Conservation (phyloP, 345 rosid species). For the Jatropha curcas region DNA sequence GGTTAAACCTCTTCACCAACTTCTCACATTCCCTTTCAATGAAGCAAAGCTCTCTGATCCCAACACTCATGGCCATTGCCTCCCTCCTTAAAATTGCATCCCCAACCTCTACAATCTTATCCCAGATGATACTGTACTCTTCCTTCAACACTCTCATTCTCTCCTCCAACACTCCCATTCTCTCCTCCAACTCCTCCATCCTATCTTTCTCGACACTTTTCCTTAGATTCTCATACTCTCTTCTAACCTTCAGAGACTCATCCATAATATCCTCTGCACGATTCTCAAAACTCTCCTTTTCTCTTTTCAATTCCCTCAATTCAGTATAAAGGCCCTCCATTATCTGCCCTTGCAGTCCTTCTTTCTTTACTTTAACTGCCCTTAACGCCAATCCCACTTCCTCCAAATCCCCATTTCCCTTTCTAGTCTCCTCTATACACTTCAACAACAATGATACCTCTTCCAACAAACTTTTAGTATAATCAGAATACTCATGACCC, state of each 20-base stretch:
- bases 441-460: slow-evolving; percentile 56
- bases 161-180: slow-evolving; percentile 47
- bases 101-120: slow-evolving; percentile 61
- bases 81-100: slow-evolving; percentile 60
- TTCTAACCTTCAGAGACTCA: slow-evolving; percentile 41
- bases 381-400: slow-evolving; percentile 46
- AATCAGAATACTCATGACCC: slow-evolving; percentile 54
- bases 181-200: slow-evolving; percentile 46
- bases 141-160: slow-evolving; percentile 47
- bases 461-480: slow-evolving; percentile 59
- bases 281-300: slow-evolving; percentile 50
- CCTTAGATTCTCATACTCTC: slow-evolving; percentile 37
- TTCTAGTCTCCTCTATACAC: slow-evolving; percentile 57
- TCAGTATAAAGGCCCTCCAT: slow-evolving; percentile 56
- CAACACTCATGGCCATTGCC: slow-evolving; percentile 59
- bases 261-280: slow-evolving; percentile 54
- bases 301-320: slow-evolving; percentile 44
- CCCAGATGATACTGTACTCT: slow-evolving; percentile 66
- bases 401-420: slow-evolving; percentile 45
- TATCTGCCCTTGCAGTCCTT: slow-evolving; percentile 60
- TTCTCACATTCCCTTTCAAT: slow-evolving; percentile 81
- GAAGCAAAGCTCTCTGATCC: slow-evolving; percentile 75
- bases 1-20: slow-evolving; percentile 58
- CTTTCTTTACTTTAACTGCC: slow-evolving; percentile 57
- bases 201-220: slow-evolving; percentile 28